Evolutionary conservation across 345 rosid genomes (phyloP), one percentile per base, ranked within the genome.

Genomic region (Raphanus sativus): DNA sequence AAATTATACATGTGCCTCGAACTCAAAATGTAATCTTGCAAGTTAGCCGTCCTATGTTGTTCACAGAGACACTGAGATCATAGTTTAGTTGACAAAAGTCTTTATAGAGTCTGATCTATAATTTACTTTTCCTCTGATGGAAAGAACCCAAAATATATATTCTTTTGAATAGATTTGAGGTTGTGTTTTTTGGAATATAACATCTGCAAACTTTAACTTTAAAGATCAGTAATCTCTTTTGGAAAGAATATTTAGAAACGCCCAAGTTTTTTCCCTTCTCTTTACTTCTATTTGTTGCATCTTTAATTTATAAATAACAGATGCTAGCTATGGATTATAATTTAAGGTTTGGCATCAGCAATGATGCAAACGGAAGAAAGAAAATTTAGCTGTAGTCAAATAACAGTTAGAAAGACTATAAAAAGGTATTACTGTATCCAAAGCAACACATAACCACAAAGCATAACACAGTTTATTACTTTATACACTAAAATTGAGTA

Each of bases 401-500:
- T 15, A 29, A 4, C 28, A 16, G 48, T 63, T 63, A 65, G 16
- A 38, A 42, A 42, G 50, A 42, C 50, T 26, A 34, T 24, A 34
- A 45, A 25, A 42, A 13, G 38, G 40, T 15, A 28, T 28, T 28
- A 13, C 6, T 45, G 40, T 50, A 26, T 26, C 66, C n/a, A 15
- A 8, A 4, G 26, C 42, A 29, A 28, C 16, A 67, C 26, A 7
- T 67, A 67, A 48, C 25, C 71, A 68, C 61, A 68, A 68, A 52
- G 42, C 45, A 29, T 8, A 26, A 48, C 71, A 67, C 36, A 75
- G 67, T 45, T 67, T 68, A 75, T 75, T 60, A 32, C 33, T 60
- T 67, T 75, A 58, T 75, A 75, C 66, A 75, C 4, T 15, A 15
- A 15, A 28, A 34, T 12, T 29, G 64, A 74, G 2, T 6, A 56